Evolutionary conservation across 768 basidiomycete genomes (phyloP).

Genomic region (Psilocybe cubensis): DNA sequence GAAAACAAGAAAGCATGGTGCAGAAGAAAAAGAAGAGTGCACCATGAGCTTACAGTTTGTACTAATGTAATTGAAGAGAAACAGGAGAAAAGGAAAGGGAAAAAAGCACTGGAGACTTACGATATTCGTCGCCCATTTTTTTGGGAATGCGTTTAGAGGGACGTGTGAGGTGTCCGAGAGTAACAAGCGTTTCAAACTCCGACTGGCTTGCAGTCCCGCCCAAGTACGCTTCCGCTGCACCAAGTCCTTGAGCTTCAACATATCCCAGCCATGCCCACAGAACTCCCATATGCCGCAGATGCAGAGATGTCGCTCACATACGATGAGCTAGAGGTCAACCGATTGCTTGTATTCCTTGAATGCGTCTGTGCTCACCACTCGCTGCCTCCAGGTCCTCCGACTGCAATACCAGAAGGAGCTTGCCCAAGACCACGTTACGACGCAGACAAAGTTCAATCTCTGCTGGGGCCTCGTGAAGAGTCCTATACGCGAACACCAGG

Average conservation of each 20-base stretch:
- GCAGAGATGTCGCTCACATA: constrained; percentile 86
- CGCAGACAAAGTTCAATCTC: constrained; percentile 98
- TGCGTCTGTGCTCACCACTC: background rate
- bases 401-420: constrained; percentile 90
- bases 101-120: constrained; percentile 46
- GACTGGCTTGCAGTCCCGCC: constrained; percentile 7
- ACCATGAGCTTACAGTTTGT: constrained; percentile 64
- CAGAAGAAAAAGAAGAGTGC: constrained; percentile 51
- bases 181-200: constrained; percentile 41
- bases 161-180: constrained; percentile 20
- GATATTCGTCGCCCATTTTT: constrained; percentile 52
- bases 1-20: constrained; percentile 56
- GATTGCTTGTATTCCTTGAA: background rate
- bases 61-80: constrained; percentile 38
- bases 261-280: constrained; percentile 59
- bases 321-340: constrained; percentile 84
- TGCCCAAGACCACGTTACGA: constrained; percentile 80
- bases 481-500: constrained; percentile 81
- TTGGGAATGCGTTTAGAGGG: too few relatives aligned
- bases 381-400: constrained; percentile 78
- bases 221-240: background rate
- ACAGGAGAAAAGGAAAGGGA: constrained; percentile 19
- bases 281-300: constrained; percentile 95
- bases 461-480: constrained; percentile 97
- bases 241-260: constrained; percentile 7